A percentile compares a stretch with the other conserved stretches of the same genome.
phyloP scores from a whole-genome alignment of 306 rosid species.

The Prunus padus region DNA sequence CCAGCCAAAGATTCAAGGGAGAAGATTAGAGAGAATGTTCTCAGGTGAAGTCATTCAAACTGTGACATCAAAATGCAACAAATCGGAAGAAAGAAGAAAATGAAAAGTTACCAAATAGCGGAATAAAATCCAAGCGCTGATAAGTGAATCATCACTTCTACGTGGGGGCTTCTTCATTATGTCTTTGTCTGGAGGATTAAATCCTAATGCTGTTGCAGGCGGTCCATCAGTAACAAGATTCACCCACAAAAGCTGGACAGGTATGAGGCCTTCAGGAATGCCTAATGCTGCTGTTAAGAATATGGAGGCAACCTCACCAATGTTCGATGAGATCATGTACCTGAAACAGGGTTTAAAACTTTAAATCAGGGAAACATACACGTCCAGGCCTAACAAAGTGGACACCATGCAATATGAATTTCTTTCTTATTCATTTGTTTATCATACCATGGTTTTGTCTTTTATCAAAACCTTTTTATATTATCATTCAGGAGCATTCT shows the following conservation, averaged over 20 bases:
- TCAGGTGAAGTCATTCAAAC: neutral
- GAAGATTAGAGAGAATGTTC: neutral
- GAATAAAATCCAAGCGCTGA: slow-evolving; percentile 74
- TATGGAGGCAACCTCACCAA: slow-evolving; percentile 80
- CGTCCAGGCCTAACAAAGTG: neutral
- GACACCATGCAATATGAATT: neutral
- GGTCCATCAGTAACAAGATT: slow-evolving; percentile 93
- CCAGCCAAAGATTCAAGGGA: neutral
- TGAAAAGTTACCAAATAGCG: slow-evolving; percentile 60
- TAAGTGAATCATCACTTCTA: slow-evolving; percentile 64
- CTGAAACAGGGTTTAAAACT: slow-evolving; percentile 30
- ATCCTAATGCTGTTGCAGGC: slow-evolving; percentile 86
- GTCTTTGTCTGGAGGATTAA: slow-evolving; percentile 79
- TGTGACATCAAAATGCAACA: neutral
- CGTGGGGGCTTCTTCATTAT: slow-evolving; percentile 88
- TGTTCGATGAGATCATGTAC: slow-evolving; percentile 91
- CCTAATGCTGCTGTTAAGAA: slow-evolving; percentile 85
- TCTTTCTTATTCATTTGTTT: neutral
- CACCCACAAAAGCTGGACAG: slow-evolving; percentile 81
- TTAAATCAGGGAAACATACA: neutral
- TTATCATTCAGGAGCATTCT: neutral
- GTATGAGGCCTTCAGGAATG: slow-evolving; percentile 81
- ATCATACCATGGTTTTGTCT: neutral
- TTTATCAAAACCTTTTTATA: neutral
- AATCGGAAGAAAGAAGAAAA: neutral